These are phyloP conservation scores for Pycnococcus provasolii DNA, from an alignment of 139 green algal species.

Conservation along the genomic window DNA sequence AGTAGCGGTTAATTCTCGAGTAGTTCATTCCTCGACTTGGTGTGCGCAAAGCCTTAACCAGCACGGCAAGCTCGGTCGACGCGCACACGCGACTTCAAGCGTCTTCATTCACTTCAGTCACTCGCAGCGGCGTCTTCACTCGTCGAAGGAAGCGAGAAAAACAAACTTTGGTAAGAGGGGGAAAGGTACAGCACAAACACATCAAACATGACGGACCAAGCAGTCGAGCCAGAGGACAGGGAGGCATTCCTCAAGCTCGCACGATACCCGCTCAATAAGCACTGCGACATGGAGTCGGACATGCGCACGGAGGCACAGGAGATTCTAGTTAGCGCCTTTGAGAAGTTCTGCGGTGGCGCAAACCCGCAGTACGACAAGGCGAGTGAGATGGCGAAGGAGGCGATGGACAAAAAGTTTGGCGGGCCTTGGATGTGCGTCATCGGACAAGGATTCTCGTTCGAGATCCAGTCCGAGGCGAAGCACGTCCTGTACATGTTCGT, in stretches of 20 bases:
- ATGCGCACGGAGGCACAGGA: constrained; percentile 46
- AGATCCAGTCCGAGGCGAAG: constrained; percentile 76
- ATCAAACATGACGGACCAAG: constrained; percentile 9
- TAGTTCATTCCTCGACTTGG: too few relatives aligned
- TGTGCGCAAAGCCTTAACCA: too few relatives aligned
- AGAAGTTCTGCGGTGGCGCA: constrained; percentile 2
- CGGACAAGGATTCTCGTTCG: constrained; percentile 67
- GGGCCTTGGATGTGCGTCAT: constrained; percentile 75
- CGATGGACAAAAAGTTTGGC: constrained; percentile 90
- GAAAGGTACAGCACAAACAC: not conserved
- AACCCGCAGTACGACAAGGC: not conserved
- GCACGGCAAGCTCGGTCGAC: too few relatives aligned
- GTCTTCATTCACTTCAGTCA: too few relatives aligned
- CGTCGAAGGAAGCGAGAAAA: too few relatives aligned
- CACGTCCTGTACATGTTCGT: constrained; percentile 77
- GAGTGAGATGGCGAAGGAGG: constrained; percentile 71
- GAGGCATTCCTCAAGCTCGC: constrained; percentile 44
- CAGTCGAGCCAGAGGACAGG: constrained; percentile 15
- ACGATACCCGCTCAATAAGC: constrained; percentile 69
- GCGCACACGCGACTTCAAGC: too few relatives aligned
- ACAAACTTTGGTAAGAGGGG: too few relatives aligned
- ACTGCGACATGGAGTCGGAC: constrained; percentile 63
- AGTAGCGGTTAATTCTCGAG: too few relatives aligned
- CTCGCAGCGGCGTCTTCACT: too few relatives aligned
- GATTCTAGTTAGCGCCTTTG: constrained; percentile 11